Conservation (phyloP, 2,329 filamentous ascomycete species). For the Pyrenochaeta sp. region DNA sequence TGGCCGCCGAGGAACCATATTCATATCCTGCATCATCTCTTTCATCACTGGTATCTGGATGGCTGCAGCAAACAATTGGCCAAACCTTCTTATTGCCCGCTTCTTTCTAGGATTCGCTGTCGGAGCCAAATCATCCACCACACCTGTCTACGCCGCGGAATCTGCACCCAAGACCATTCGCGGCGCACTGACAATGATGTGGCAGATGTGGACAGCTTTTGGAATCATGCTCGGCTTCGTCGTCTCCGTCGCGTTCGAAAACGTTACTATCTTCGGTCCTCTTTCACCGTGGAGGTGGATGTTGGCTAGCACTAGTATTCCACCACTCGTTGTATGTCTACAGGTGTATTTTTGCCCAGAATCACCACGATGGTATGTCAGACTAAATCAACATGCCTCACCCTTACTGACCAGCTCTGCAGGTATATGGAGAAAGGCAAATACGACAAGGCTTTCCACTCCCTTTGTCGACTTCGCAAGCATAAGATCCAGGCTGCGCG, state of each 20-base stretch:
- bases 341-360: constrained; percentile 44
- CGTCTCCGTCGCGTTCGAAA: constrained; percentile 38
- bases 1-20: constrained; percentile 42
- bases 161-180: constrained; percentile 58
- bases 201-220: constrained; percentile 55
- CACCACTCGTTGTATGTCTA: constrained; percentile 38
- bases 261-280: constrained; percentile 32
- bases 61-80: constrained; percentile 39
- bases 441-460: constrained; percentile 40
- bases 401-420: background rate
- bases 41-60: constrained; percentile 44
- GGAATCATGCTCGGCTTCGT: constrained; percentile 46
- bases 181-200: constrained; percentile 60
- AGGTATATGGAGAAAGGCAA: constrained; percentile 46
- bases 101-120: constrained; percentile 45
- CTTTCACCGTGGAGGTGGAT: constrained; percentile 43
- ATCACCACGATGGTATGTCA: constrained; percentile 34
- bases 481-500: constrained; percentile 62
- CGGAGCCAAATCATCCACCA: constrained; percentile 48
- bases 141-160: constrained; percentile 58
- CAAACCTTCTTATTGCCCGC: constrained; percentile 40
- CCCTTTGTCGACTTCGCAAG: constrained; percentile 61
- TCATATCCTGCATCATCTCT: constrained; percentile 43
- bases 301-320: constrained; percentile 41
- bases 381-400: too few relatives aligned